Evolutionary conservation across 2,329 filamentous ascomycete genomes (phyloP), one percentile per base, ranked within the genome.

Genomic region (Apiospora sp.): DNA sequence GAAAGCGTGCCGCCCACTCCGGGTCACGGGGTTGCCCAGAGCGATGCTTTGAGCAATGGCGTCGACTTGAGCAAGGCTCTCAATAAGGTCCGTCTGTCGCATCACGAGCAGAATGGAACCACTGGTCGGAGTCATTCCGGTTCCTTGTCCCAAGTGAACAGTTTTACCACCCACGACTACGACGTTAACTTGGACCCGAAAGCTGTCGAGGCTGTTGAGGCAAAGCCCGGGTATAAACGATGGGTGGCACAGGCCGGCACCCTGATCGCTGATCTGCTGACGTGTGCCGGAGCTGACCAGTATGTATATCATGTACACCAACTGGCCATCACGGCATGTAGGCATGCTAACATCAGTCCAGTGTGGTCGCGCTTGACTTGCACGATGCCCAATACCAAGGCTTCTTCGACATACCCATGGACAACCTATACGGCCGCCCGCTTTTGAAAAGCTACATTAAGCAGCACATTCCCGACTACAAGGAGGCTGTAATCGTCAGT

Each of bases 201-300:
- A 41, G 30, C 34, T 41, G 58, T 64, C 19, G 58, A 64, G 58
- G 34, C 34, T 14, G 87, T 92, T 81, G 90, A 94, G 81, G 92
- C 94, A 27, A 95, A 96, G 81, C 94, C 95, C 10, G 96, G 96
- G 69, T 99, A 99, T 83, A 96, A 96, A 86, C 94, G 98, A 85
- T 99, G 96, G 96, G 96, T 99, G 75, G 96, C 96, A 30, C 96
- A 98, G 85, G 95, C 96, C 58, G 96, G 96, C 73, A 98, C 95
- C 43, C 89, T 99, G 72, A 93, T 99, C 68, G 96, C 96, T 69
- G 95, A 98, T 81, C 90, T 99, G 64, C 87, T 99, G 76, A 98
- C 95, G 54, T 98, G 95, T 84, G 96, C 96, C 75, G 96, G 96
- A 76, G 95, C 96, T 67, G 96, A 99, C 82, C 96, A 98, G 92